Percentiles rank a stretch among this genome's conserved stretches.
Conservation (phyloP, 768 basidiomycete species). For the Thelephora ganbajun region DNA sequence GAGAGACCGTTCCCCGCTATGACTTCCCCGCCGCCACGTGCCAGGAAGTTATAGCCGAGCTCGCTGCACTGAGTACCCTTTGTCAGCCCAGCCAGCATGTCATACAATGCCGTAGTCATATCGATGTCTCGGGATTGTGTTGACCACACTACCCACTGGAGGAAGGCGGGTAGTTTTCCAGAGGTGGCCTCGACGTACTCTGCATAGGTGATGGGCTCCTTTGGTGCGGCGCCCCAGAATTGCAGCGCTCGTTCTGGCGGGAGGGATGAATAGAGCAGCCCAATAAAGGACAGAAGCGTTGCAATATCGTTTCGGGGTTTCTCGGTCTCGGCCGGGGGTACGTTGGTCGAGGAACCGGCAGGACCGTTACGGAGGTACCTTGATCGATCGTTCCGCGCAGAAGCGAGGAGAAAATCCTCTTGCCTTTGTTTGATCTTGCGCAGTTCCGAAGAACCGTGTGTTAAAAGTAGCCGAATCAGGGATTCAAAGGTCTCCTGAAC, state of each 20-base stretch:
- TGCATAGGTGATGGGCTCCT: slow-evolving; percentile 34
- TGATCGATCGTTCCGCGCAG: slow-evolving; percentile 47
- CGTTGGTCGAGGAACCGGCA: slow-evolving; percentile 1
- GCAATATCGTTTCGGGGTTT: slow-evolving; percentile 73
- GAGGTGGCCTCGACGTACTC: slow-evolving; percentile 47
- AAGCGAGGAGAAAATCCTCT: slow-evolving; percentile 68
- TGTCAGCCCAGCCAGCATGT: slow-evolving; percentile 78
- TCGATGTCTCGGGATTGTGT: slow-evolving; percentile 59
- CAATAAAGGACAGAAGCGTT: slow-evolving; percentile 71
- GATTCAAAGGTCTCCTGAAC: slow-evolving; percentile 56
- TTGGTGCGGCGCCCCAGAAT: slow-evolving; percentile 61
- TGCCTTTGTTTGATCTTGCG: slow-evolving; percentile 83
- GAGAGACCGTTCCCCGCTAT: slow-evolving; percentile 41
- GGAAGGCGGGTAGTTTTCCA: slow-evolving; percentile 56
- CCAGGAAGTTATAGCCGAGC: slow-evolving; percentile 80
- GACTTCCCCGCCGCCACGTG: slow-evolving; percentile 58
- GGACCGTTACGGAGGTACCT: slow-evolving; percentile 25
- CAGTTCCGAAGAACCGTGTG: slow-evolving; percentile 66
- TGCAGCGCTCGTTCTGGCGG: slow-evolving; percentile 68
- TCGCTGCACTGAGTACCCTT: slow-evolving; percentile 80
- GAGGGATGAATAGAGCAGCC: slow-evolving; percentile 61
- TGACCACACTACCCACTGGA: slow-evolving; percentile 86
- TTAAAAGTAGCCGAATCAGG: slow-evolving; percentile 57
- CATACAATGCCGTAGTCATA: slow-evolving; percentile 71
- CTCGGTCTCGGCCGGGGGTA: slow-evolving; percentile 19